A percentile compares a stretch with the other conserved stretches of the same genome.
Conservation (phyloP, 345 rosid genomes). For the Rhizophora apiculata region DNA sequence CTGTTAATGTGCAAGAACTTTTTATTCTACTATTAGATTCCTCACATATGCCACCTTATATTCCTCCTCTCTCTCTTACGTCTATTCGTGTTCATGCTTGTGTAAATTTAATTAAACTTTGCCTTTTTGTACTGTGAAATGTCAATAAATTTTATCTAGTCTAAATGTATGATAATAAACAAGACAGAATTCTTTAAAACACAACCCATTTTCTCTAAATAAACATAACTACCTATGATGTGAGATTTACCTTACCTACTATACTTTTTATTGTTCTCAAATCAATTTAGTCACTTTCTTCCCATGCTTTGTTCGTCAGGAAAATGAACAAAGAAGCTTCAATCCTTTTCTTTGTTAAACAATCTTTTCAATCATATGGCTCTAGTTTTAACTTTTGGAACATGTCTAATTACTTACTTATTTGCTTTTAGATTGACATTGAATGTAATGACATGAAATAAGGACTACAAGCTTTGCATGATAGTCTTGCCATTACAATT, state of each 20-base stretch:
- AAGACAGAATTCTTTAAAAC: constrained; percentile 5
- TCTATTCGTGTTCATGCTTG: neutral
- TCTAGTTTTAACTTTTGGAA: constrained; percentile 51
- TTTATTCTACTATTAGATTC: constrained; percentile 19
- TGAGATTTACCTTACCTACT: constrained; percentile 20
- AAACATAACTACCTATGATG: constrained; percentile 20
- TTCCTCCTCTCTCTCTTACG: neutral
- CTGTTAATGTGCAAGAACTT: constrained; percentile 26
- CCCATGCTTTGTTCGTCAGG: constrained; percentile 28
- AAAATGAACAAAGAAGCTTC: constrained; percentile 40
- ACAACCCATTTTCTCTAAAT: constrained; percentile 4
- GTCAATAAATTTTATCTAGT: constrained; percentile 13
- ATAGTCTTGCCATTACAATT: no score
- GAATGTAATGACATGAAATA: constrained; percentile 34
- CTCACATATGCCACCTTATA: neutral
- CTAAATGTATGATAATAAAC: constrained; percentile 1
- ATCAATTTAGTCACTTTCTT: constrained; percentile 25
- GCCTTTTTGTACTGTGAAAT: neutral
- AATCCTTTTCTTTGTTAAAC: constrained; percentile 47
- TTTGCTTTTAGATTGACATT: constrained; percentile 52
- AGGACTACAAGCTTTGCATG: no score
- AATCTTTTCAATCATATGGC: constrained; percentile 38
- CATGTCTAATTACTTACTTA: constrained; percentile 37
- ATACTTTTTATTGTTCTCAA: constrained; percentile 19
- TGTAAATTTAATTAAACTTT: neutral